phyloP scores from a whole-genome alignment of 1,284 basidiomycete genomes.

The Porogramme epimiltina region DNA sequence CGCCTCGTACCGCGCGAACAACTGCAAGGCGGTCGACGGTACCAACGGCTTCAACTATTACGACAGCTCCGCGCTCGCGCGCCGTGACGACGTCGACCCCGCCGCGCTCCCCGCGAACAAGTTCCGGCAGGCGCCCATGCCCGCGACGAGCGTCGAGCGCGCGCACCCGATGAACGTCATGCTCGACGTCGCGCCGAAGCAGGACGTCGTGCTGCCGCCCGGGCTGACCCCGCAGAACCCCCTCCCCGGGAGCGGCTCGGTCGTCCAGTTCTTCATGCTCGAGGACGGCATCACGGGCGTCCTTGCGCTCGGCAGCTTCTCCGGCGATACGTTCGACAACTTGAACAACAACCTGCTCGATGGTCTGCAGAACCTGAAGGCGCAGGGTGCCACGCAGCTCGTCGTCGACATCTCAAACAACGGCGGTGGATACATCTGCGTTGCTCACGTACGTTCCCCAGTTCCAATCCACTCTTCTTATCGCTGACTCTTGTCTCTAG shows the following conservation, averaged over 20 bases:
- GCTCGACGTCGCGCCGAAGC: constrained; percentile 46
- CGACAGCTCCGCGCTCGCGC: constrained; percentile 15
- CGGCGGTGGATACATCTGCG: constrained; percentile 63
- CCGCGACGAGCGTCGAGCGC: constrained; percentile 35
- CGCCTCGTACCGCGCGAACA: constrained; percentile 51
- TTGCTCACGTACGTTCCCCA: constrained; percentile 50
- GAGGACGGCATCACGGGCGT: constrained; percentile 58
- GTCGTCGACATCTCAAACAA: constrained; percentile 66
- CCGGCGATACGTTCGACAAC: constrained; percentile 41
- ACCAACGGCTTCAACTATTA: constrained; percentile 57
- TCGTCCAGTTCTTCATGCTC: constrained; percentile 57
- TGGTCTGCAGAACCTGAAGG: constrained; percentile 51
- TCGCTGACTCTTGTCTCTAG: constrained; percentile 29
- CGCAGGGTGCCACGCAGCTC: constrained; percentile 50
- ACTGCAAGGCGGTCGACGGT: constrained; percentile 49
- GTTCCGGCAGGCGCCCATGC: constrained; percentile 49
- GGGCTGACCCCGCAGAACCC: constrained; percentile 42
- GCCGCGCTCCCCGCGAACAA: constrained; percentile 30
- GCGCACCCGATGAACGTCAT: constrained; percentile 51
- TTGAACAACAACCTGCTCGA: constrained; percentile 48
- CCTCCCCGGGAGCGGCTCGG: constrained; percentile 48
- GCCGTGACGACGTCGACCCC: constrained; percentile 6
- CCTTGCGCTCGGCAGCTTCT: constrained; percentile 61
- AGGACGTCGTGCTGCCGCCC: constrained; percentile 53
- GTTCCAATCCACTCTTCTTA: not conserved